Conservation (phyloP, 208 protist genomes). For the Trypanosoma platydactyli region DNA sequence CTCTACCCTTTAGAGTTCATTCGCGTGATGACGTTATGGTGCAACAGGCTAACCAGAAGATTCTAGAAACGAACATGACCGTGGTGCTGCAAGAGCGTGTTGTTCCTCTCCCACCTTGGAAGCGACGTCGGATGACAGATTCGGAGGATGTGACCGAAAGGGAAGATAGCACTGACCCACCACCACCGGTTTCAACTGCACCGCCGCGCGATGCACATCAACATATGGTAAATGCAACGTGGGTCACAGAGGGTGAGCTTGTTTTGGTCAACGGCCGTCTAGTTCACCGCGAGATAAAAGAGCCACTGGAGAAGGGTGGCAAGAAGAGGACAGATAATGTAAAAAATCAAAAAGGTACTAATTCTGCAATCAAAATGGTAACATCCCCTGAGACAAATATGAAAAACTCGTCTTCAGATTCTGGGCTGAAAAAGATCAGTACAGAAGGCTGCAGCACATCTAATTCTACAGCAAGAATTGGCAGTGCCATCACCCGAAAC, state of each 20-base stretch:
- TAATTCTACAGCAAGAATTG: conserved; percentile 5
- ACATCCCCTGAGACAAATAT: neutral
- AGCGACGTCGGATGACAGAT: conserved; percentile 9
- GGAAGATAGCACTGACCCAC: conserved; percentile 3
- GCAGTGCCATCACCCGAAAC: conserved; percentile 22
- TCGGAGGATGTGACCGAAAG: conserved; percentile 2
- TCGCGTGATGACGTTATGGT: conserved; percentile 28
- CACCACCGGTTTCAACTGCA: neutral
- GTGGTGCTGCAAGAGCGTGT: conserved; percentile 13
- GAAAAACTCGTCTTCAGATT: conserved; percentile 3
- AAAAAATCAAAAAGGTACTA: conserved; percentile 1
- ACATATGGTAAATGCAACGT: conserved; percentile 18
- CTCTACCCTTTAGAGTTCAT: conserved; percentile 29
- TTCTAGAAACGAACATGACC: conserved; percentile 27
- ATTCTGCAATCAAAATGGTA: neutral
- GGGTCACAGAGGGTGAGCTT: conserved; percentile 43
- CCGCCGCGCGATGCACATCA: neutral
- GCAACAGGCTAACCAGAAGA: conserved; percentile 22
- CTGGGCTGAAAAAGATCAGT: conserved; percentile 7
- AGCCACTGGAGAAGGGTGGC: neutral
- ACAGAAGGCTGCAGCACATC: neutral
- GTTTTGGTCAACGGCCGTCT: conserved; percentile 33
- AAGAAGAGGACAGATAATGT: conserved; percentile 4
- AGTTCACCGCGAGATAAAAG: conserved; percentile 26
- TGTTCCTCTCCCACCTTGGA: conserved; percentile 17